A percentile compares a stretch with the other conserved stretches of the same genome.
These are phyloP conservation scores for Paxillus ammoniavirescens DNA, from an alignment of 768 basidiomycete species.

Conservation along the genomic window DNA sequence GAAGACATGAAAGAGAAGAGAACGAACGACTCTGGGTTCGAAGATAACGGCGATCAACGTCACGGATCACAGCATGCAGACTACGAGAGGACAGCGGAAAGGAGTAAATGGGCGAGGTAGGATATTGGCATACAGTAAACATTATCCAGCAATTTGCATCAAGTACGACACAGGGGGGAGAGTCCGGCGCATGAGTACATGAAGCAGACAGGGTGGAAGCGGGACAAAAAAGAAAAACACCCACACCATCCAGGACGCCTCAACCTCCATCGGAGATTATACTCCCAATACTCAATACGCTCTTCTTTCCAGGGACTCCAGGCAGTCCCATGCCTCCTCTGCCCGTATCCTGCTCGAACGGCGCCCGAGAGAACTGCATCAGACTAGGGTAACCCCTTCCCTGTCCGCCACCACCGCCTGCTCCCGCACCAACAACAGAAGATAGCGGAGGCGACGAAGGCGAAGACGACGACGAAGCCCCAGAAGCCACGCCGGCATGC, in stretches of 20 bases:
- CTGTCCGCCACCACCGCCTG: not conserved
- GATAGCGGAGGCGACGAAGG: slow-evolving; percentile 29
- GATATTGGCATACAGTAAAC: too few relatives aligned
- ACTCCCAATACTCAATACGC: slow-evolving; percentile 66
- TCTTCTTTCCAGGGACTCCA: slow-evolving; percentile 48
- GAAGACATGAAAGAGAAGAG: too few relatives aligned
- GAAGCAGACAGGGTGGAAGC: too few relatives aligned
- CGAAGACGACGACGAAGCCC: slow-evolving; percentile 22
- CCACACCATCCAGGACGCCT: not conserved
- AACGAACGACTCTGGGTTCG: too few relatives aligned
- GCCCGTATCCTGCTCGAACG: slow-evolving; percentile 30
- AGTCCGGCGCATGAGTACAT: too few relatives aligned
- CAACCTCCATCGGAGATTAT: slow-evolving; percentile 55
- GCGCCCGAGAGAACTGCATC: slow-evolving; percentile 31
- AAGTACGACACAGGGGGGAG: too few relatives aligned
- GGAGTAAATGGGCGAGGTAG: too few relatives aligned
- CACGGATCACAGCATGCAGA: too few relatives aligned
- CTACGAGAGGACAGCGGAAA: too few relatives aligned
- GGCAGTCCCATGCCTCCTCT: slow-evolving; percentile 6
- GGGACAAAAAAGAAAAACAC: too few relatives aligned
- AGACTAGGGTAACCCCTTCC: slow-evolving; percentile 20
- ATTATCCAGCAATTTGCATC: too few relatives aligned
- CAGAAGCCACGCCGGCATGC: slow-evolving; percentile 9
- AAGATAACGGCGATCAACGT: too few relatives aligned
- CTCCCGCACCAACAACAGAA: slow-evolving; percentile 4